A percentile compares a stretch with the other conserved stretches of the same genome.
Evolutionary conservation across 1,139 yeast genomes (phyloP).

Genomic region (Yamadazyma kanchanaburiensis): DNA sequence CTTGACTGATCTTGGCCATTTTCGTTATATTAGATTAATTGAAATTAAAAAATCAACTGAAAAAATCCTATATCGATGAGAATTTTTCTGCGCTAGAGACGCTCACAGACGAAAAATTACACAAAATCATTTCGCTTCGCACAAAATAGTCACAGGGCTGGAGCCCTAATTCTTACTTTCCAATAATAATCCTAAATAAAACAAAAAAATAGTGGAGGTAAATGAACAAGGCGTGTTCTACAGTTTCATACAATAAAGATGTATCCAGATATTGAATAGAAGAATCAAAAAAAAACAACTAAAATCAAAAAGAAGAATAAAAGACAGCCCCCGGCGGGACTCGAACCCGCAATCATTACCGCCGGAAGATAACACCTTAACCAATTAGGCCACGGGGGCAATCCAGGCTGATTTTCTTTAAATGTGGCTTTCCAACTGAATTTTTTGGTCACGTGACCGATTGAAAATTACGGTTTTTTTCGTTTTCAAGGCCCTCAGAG

Average conservation of each 20-base stretch:
- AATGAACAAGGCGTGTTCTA: too few species aligned
- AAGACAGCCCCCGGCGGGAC: conserved; percentile 51
- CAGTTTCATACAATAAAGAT: too few species aligned
- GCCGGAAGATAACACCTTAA: conserved; percentile 55
- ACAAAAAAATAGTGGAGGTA: too few species aligned
- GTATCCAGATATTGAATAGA: too few species aligned
- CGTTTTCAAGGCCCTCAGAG: too few species aligned
- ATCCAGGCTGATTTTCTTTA: conserved; percentile 7
- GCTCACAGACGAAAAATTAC: conserved; percentile 6
- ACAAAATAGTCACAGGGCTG: conserved; percentile 16
- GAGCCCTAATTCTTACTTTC: conserved; percentile 16
- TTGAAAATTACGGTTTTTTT: background rate
- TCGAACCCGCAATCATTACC: conserved; percentile 58
- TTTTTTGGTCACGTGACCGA: too few species aligned
- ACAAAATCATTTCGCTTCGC: conserved; percentile 5
- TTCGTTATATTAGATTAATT: conserved; percentile 16
- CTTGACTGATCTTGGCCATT: conserved; percentile 67
- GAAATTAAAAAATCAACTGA: conserved; percentile 14
- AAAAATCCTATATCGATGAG: conserved; percentile 12
- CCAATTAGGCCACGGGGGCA: conserved; percentile 58
- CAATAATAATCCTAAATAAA: too few species aligned
- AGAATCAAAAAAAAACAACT: conserved; percentile 1
- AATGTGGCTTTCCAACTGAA: background rate
- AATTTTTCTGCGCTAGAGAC: conserved; percentile 8
- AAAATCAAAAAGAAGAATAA: conserved; percentile 9